Evolutionary conservation across 1,284 basidiomycete genomes (phyloP), one percentile per base, ranked within the genome.

Genomic region (Cerioporus squamosus): DNA sequence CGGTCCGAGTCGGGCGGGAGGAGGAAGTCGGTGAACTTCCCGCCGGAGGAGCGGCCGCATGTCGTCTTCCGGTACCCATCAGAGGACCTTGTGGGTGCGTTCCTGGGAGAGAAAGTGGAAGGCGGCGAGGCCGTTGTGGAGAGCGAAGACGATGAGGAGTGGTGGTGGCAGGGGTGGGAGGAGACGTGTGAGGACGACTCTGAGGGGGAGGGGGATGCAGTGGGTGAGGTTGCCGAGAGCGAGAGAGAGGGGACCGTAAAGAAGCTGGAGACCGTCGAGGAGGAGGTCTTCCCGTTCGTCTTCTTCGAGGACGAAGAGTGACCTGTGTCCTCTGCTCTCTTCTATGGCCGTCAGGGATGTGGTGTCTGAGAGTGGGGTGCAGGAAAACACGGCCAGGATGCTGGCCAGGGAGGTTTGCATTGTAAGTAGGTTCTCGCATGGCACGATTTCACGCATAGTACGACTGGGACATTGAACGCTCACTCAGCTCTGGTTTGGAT

Each of bases 131-230:
- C 45, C 29, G 50, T 50, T 17, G 49, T 20, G 22, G 56, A 55
- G 15, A 14, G 47, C n/a, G 59, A 60, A 26, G 54, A 53, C 1
- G 57, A 57, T 9, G 58, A 53, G 26, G 63, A 66, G 49, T 67
- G 66, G 67, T 69, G 64, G 66, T 66, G 64, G 66, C 62, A 59
- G 10, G 67, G 67, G 3, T 68, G 67, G 67, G 67, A 66, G 61
- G 66, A 68, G 63, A 49, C 55, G 51, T 42, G 52, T 31, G 63
- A 57, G 49, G 55, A n/a, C n/a, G n/a, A n/a, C n/a, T n/a, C n/a
- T n/a, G n/a, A 51, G 23, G n/a, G 23, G 40, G 55, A 59, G n/a
- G 48, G 23, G 26, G 51, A 55, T 44, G 45, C 22, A 47, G 23
- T 5, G 10, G 10, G 44, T 17, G 44, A 26, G 17, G 44, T 4